Conservation (phyloP, 768 basidiomycete genomes). For the Porphyrellus cyaneotinctus region DNA sequence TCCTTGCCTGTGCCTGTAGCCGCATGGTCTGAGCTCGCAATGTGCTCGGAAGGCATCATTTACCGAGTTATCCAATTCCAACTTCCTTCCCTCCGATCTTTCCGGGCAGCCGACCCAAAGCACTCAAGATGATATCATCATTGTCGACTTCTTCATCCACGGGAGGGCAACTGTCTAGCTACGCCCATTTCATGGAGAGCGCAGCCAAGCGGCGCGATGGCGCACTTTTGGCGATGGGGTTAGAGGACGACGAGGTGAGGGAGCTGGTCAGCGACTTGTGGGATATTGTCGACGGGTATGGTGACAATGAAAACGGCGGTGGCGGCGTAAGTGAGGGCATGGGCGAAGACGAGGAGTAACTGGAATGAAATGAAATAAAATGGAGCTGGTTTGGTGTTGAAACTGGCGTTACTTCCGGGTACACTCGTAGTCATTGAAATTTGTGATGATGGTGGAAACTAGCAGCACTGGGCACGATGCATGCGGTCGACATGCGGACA, state of each 20-base stretch:
- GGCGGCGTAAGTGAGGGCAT: constrained; percentile 17
- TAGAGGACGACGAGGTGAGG: constrained; percentile 53
- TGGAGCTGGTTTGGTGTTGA: neutral
- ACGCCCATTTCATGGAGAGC: constrained; percentile 49
- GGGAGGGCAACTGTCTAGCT: constrained; percentile 42
- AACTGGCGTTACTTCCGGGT: neutral
- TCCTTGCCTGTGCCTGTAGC: neutral
- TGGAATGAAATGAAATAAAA: neutral
- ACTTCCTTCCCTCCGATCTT: constrained; percentile 56
- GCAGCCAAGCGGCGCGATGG: constrained; percentile 39
- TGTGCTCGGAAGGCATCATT: constrained; percentile 38
- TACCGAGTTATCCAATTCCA: constrained; percentile 54
- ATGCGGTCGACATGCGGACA: too few relatives aligned
- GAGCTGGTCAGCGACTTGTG: constrained; percentile 58
- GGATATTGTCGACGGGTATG: constrained; percentile 50
- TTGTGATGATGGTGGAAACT: too few relatives aligned
- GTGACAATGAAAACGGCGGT: constrained; percentile 22
- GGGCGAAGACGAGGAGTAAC: constrained; percentile 22
- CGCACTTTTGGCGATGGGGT: constrained; percentile 33
- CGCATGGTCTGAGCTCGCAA: constrained; percentile 3
- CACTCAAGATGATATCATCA: constrained; percentile 39
- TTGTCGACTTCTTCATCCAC: constrained; percentile 40
- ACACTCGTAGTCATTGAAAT: too few relatives aligned
- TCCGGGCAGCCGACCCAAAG: constrained; percentile 13
- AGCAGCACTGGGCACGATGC: too few relatives aligned